These are phyloP conservation scores for Neoboletus brunneissimus DNA, from an alignment of 768 basidiomycete genomes.

Conservation along the genomic window DNA sequence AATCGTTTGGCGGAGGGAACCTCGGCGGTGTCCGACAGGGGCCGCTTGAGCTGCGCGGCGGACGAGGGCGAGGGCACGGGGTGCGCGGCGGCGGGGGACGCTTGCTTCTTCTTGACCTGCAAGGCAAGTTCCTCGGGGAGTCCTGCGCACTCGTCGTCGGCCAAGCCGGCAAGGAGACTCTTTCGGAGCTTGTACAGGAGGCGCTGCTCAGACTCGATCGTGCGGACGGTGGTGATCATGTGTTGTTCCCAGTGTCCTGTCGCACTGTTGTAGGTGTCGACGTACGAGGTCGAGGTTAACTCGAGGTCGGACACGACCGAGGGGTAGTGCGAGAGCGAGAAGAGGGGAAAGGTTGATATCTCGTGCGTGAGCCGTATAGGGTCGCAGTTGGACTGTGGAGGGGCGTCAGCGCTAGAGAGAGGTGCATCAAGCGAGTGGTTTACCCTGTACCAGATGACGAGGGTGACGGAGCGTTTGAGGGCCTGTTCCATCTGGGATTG, in stretches of 20 bases:
- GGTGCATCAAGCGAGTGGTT: conserved; percentile 2
- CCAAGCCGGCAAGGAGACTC: conserved; percentile 54
- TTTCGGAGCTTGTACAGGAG: conserved; percentile 60
- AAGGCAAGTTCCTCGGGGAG: conserved; percentile 54
- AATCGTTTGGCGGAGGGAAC: conserved; percentile 28
- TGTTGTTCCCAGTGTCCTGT: conserved; percentile 70
- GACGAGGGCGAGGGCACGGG: conserved; percentile 7
- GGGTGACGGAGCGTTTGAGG: conserved; percentile 53
- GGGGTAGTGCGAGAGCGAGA: conserved; percentile 53
- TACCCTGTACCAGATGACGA: conserved; percentile 72
- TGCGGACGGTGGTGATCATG: conserved; percentile 53
- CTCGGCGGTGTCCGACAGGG: conserved; percentile 23
- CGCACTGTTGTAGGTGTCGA: conserved; percentile 56
- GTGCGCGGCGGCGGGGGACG: neutral
- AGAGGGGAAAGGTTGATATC: conserved; percentile 62
- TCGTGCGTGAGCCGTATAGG: conserved; percentile 57
- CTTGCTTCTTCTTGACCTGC: conserved; percentile 35
- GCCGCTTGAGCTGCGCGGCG: conserved; percentile 26
- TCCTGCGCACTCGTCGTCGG: conserved; percentile 55
- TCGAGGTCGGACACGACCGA: conserved; percentile 55
- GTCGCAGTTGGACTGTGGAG: conserved; percentile 44
- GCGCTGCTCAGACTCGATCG: conserved; percentile 58
- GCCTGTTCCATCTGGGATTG: conserved; percentile 37
- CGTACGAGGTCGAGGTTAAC: conserved; percentile 48
- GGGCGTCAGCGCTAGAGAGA: conserved; percentile 2